Evolutionary conservation across 176 grass and related monocot genomes (phyloP).

Genomic region (Cenchrus americanus): DNA sequence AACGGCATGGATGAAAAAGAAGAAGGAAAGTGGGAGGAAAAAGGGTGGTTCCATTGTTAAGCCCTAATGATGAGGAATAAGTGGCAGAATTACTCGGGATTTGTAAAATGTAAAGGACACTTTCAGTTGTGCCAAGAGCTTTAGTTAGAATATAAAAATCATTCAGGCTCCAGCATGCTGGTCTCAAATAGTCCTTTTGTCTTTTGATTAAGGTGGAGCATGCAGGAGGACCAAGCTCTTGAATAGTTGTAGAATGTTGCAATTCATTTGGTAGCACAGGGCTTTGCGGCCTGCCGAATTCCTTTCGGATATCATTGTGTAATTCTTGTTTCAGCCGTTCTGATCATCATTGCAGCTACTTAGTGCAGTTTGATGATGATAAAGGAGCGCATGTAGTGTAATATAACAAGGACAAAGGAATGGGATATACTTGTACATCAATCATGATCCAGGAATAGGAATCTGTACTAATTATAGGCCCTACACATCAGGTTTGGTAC

Average conservation of each 20-base stretch:
- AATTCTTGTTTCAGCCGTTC: background rate
- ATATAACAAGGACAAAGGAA: slow-evolving; percentile 39
- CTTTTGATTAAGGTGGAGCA: background rate
- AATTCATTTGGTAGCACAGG: background rate
- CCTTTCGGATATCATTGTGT: slow-evolving; percentile 6
- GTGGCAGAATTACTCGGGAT: slow-evolving; percentile 41
- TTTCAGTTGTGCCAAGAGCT: slow-evolving; percentile 22
- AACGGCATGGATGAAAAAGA: slow-evolving; percentile 27
- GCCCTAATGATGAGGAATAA: slow-evolving; percentile 48
- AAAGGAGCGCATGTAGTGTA: background rate
- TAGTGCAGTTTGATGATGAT: slow-evolving; percentile 42
- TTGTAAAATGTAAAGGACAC: slow-evolving; percentile 43
- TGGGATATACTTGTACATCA: slow-evolving; percentile 10
- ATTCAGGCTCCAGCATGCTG: background rate
- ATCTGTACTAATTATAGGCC: slow-evolving; percentile 35
- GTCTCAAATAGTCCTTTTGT: background rate
- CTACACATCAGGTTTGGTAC: slow-evolving; percentile 14
- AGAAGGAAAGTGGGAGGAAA: slow-evolving; percentile 26
- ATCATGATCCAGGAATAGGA: slow-evolving; percentile 45
- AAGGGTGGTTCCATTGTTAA: slow-evolving; percentile 40
- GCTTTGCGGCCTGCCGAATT: background rate
- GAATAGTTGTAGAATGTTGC: slow-evolving; percentile 17
- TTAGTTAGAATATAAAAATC: background rate
- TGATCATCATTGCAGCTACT: slow-evolving; percentile 10
- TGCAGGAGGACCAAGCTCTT: background rate